Evolutionary conservation across 768 basidiomycete species (phyloP), one percentile per base, ranked within the genome.

Genomic region (Phanerochaete sordida): DNA sequence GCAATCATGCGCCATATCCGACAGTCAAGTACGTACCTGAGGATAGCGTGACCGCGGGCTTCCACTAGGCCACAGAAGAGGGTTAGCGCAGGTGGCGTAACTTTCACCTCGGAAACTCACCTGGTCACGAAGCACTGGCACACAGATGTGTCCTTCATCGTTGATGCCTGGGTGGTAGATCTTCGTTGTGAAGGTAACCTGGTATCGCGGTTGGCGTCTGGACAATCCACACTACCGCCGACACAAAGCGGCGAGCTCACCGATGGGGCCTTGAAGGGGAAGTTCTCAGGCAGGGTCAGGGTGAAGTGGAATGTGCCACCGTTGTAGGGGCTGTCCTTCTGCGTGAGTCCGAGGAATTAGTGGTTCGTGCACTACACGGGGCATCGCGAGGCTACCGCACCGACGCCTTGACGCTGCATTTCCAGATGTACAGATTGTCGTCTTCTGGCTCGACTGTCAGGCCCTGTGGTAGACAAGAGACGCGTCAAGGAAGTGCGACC

Each of bases 91-190:
- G 31, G 27, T n/a, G 19, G n/a, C 21, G 50, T 16, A 37, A 55
- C 19, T 30, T 16, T 16, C 12, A 12, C 19, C 21, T 12, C 30
- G 16, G 21, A 45, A 46, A 64, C 87, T 55, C 63, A 89, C 91
- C 76, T 93, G 90, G 71, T 94, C 92, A 66, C 89, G 83, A 54
- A 94, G 80, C 49, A 94, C 81, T 33, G 91, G 88, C 31, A 94
- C 84, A 69, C 92, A 94, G 59, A 94, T 93, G 24, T 82, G 79
- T 33, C 92, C 92, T 69, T 94, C 91, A 58, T 93, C 92, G 63
- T 94, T 92, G 71, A 94, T 90, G 37, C 93, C 92, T 27, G 92
- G 92, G 72, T 94, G 92, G 70, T 94, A 94, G 48, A 94, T 88
- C 80, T 86, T 93, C 57, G 92, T 94, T 43, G 78, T 84, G 73